Evolutionary conservation across 2,329 filamentous ascomycete species (phyloP).

Genomic region (Colletotrichum siamense): DNA sequence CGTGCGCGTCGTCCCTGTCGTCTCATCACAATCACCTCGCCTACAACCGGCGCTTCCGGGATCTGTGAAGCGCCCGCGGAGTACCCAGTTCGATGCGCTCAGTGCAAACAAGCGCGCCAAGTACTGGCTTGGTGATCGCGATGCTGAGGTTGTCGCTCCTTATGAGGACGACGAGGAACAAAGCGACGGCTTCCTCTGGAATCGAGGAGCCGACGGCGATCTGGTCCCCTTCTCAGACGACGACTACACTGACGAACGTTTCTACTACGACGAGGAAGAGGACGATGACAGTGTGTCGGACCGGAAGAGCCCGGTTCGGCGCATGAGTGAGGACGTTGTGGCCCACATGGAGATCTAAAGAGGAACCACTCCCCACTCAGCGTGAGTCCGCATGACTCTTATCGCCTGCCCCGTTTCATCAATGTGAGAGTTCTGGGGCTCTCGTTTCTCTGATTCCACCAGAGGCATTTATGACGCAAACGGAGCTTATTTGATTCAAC

Average conservation of each 20-base stretch:
- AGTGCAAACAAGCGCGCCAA: conserved; percentile 81
- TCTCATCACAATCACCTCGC: conserved; percentile 57
- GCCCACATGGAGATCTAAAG: conserved; percentile 66
- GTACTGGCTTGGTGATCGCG: conserved; percentile 83
- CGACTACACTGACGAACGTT: conserved; percentile 52
- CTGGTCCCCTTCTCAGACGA: conserved; percentile 59
- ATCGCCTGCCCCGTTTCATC: conserved; percentile 12
- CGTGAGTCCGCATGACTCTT: conserved; percentile 1
- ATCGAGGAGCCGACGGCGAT: conserved; percentile 63
- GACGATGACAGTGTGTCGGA: conserved; percentile 45
- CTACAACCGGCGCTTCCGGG: conserved; percentile 27
- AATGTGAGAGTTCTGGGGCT: not conserved
- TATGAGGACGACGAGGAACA: conserved; percentile 55
- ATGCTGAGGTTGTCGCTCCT: conserved; percentile 52
- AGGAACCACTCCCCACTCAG: conserved; percentile 13
- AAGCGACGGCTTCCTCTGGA: conserved; percentile 60
- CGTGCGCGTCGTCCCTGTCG: conserved; percentile 83
- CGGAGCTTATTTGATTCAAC: conserved; percentile 15
- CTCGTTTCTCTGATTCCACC: not conserved
- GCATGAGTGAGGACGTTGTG: conserved; percentile 68
- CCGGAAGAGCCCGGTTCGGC: conserved; percentile 50
- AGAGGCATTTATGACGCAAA: conserved; percentile 14
- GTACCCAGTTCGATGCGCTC: conserved; percentile 30
- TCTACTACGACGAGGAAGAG: conserved; percentile 49
- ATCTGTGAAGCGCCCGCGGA: conserved; percentile 30